Base-by-base conservation (phyloP, 2,329 filamentous ascomycete species). In the Cladosporium sp. region DNA sequence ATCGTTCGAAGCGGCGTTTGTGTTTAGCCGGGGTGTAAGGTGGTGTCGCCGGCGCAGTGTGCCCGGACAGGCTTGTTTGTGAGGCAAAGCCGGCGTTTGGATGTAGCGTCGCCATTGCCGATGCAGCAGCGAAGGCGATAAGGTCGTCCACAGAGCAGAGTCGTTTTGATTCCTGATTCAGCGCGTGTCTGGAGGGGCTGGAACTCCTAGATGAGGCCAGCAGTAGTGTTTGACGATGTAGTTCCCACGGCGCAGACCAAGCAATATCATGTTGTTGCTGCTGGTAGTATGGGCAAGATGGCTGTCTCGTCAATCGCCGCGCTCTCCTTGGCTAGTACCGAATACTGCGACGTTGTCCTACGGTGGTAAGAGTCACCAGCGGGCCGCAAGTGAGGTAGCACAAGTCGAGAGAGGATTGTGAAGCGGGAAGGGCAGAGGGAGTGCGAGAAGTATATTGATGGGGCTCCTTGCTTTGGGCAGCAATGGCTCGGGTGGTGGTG, bases 201-300 rank as follows among this genome's bases (percentile, higher is more conserved):
- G 45, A 34, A 43, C 47, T 43, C 54, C 51, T 44, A 53, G 44
- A 54, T 56, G 51, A 34, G 61, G 61, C 52, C 58, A 54, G 53
- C 64, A 61, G 52, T 62, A 57, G 54, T 60, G 56, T 56, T 63
- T 64, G 54, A 65, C 54, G 34, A 61, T 60, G 53, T 61, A 58
- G 42, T 59, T 62, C 32, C 58, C 54, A 53, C 56, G 47, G 44
- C 54, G 61, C 39, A 56, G 53, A 38, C 49, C 58, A 47, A 49
- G 55, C 57, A 59, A 55, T 56, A 59, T 58, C 64, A 66, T 66
- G 45, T 60, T 66, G 49, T 43, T 52, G 45, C 30, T 50, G 47
- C 41, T 43, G 30, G 47, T 24, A n/a, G 34, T 27, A n/a, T 11
- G 22, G 40, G 13, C 15, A 39, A 17, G 30, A 4, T 19, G 13